Evolutionary conservation across 176 grass and related monocot genomes (phyloP).

Genomic region (Oryza longistaminata): DNA sequence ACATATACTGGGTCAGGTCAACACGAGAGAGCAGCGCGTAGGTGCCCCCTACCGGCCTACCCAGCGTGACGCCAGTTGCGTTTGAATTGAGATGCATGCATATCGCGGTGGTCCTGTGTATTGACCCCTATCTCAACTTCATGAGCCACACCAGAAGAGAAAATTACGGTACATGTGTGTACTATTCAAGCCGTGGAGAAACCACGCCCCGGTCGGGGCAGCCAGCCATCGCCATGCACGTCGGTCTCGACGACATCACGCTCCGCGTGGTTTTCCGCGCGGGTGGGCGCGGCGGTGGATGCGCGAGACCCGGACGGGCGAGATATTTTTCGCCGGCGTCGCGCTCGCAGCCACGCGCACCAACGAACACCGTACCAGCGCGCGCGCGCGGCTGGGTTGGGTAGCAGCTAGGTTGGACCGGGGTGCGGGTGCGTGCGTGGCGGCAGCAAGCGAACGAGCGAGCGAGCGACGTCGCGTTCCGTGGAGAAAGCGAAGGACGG

Average conservation of each 20-base stretch:
- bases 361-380: not conserved
- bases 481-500: not conserved
- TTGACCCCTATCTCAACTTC: not conserved
- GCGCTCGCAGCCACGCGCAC: slow-evolving; percentile 9
- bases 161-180: not conserved
- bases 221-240: not conserved
- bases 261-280: not conserved
- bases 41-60: not conserved
- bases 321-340: slow-evolving; percentile 2
- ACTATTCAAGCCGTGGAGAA: not conserved
- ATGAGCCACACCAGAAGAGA: not conserved
- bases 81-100: not conserved
- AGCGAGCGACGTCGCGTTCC: slow-evolving; percentile 11
- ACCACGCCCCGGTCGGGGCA: not conserved
- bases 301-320: not conserved
- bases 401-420: not conserved
- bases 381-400: not conserved
- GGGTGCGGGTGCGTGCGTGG: not conserved
- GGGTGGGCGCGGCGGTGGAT: not conserved
- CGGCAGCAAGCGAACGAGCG: not conserved
- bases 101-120: not conserved
- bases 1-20: no score
- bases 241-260: not conserved
- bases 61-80: not conserved
- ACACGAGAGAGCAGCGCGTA: no score